These are phyloP conservation scores for Takakia lepidozioides DNA, from an alignment of 225 moss, liverwort and hornwort genomes.

Conservation along the genomic window DNA sequence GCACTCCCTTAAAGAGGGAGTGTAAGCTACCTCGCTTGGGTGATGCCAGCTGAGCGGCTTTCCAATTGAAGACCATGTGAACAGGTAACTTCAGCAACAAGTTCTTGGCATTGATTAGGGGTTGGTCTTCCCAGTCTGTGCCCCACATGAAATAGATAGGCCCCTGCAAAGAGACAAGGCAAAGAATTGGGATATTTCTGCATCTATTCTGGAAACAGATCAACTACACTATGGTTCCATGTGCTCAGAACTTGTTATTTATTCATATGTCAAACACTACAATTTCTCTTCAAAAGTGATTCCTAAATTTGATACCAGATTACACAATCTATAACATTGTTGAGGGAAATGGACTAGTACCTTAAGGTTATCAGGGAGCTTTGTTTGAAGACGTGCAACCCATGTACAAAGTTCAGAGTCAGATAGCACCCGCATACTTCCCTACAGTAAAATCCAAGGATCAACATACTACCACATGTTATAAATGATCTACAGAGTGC, in stretches of 20 bases:
- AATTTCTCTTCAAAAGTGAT: no score
- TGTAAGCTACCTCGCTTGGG: constrained; percentile 41
- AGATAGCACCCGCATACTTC: constrained; percentile 55
- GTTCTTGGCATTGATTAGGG: constrained; percentile 57
- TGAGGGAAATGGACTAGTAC: constrained; percentile 13
- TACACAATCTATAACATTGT: no score
- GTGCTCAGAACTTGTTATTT: no score
- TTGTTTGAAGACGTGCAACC: constrained; percentile 51
- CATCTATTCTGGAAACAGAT: no score
- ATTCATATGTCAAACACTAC: no score
- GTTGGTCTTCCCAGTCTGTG: constrained; percentile 91
- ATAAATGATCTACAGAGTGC: no score
- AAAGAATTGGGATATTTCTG: no score
- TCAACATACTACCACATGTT: no score
- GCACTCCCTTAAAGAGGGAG: constrained; percentile 39
- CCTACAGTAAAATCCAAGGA: constrained; percentile 38
- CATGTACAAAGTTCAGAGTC: constrained; percentile 54
- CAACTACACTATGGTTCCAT: no score
- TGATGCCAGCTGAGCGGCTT: constrained; percentile 31
- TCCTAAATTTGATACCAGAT: no score
- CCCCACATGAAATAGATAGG: constrained; percentile 94
- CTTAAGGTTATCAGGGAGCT: constrained; percentile 43
- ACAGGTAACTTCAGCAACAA: constrained; percentile 34
- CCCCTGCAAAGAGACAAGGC: constrained; percentile 31
- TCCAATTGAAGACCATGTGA: constrained; percentile 58